Conservation (phyloP, 164 flowering plant species). For the Santalum album region DNA sequence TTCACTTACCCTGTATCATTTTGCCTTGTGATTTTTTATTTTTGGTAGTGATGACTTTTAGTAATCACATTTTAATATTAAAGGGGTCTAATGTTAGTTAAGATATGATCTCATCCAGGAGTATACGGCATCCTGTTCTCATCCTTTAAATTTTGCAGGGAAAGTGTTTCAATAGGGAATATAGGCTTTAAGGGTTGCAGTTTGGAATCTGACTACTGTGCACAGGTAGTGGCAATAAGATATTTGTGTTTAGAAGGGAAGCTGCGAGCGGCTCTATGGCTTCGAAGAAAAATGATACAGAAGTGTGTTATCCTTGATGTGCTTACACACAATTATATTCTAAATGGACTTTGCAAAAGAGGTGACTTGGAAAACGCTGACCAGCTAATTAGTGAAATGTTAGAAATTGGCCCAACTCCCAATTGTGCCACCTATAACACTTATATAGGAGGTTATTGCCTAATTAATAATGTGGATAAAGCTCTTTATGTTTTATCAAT, state of each 20-base stretch:
- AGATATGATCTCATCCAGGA: not conserved
- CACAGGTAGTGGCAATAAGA: slow-evolving; percentile 24
- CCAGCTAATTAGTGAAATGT: slow-evolving; percentile 47
- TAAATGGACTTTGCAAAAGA: slow-evolving; percentile 52
- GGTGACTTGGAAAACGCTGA: slow-evolving; percentile 51
- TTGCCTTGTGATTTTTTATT: too few species aligned
- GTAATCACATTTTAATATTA: not conserved
- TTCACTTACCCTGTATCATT: too few species aligned
- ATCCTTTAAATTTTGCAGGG: slow-evolving; percentile 32
- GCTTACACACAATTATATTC: slow-evolving; percentile 51
- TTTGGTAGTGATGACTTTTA: too few species aligned
- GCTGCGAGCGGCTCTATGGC: slow-evolving; percentile 44
- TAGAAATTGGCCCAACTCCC: slow-evolving; percentile 46
- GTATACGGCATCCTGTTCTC: not conserved
- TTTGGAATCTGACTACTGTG: slow-evolving; percentile 10
- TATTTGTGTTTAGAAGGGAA: slow-evolving; percentile 49
- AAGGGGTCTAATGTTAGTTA: not conserved
- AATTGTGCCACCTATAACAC: slow-evolving; percentile 58
- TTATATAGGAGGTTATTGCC: slow-evolving; percentile 56
- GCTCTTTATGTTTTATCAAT: slow-evolving; percentile 41
- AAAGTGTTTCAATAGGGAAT: slow-evolving; percentile 28
- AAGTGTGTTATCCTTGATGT: slow-evolving; percentile 40
- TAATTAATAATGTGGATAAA: slow-evolving; percentile 38
- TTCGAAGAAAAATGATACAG: slow-evolving; percentile 35
- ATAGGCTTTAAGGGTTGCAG: slow-evolving; percentile 8